Evolutionary conservation across 768 basidiomycete genomes (phyloP).

Genomic region (Pleurotus giganteus): DNA sequence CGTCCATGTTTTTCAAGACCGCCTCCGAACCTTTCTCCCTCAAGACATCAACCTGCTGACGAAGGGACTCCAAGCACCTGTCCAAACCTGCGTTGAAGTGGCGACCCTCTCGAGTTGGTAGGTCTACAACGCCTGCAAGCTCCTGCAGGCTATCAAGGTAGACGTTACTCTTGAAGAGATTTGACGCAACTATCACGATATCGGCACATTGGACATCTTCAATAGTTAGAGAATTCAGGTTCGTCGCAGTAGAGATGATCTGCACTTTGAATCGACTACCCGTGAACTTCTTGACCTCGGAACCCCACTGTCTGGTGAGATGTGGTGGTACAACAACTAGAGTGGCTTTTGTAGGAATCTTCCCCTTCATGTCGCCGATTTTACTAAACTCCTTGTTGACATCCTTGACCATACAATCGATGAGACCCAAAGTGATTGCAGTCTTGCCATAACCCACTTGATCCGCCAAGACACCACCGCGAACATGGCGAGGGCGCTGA

Average conservation of each 20-base stretch:
- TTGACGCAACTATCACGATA: slow-evolving; percentile 82
- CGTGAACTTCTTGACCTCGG: slow-evolving; percentile 83
- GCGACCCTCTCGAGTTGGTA: slow-evolving; percentile 79
- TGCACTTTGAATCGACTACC: slow-evolving; percentile 60
- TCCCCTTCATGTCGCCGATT: slow-evolving; percentile 49
- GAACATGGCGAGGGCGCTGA: slow-evolving; percentile 66
- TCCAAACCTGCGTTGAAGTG: slow-evolving; percentile 87
- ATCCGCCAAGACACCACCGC: slow-evolving; percentile 92
- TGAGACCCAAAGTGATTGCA: slow-evolving; percentile 87
- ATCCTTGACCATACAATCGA: slow-evolving; percentile 64
- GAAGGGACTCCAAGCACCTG: slow-evolving; percentile 51
- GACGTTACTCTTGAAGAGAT: slow-evolving; percentile 74
- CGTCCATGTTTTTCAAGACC: slow-evolving; percentile 64
- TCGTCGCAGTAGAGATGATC: slow-evolving; percentile 63
- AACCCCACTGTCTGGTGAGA: slow-evolving; percentile 85
- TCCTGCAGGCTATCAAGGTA: slow-evolving; percentile 77
- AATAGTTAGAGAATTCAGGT: slow-evolving; percentile 72
- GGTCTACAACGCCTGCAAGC: slow-evolving; percentile 62
- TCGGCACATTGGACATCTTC: slow-evolving; percentile 79
- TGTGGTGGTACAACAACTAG: slow-evolving; percentile 89
- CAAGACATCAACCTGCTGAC: slow-evolving; percentile 62
- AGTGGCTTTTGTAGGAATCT: slow-evolving; percentile 78
- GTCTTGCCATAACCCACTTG: slow-evolving; percentile 98
- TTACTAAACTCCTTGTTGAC: slow-evolving; percentile 59
- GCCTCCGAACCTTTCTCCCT: slow-evolving; percentile 59